Conservation (phyloP, 768 basidiomycete species). For the Tulasnella sp. region DNA sequence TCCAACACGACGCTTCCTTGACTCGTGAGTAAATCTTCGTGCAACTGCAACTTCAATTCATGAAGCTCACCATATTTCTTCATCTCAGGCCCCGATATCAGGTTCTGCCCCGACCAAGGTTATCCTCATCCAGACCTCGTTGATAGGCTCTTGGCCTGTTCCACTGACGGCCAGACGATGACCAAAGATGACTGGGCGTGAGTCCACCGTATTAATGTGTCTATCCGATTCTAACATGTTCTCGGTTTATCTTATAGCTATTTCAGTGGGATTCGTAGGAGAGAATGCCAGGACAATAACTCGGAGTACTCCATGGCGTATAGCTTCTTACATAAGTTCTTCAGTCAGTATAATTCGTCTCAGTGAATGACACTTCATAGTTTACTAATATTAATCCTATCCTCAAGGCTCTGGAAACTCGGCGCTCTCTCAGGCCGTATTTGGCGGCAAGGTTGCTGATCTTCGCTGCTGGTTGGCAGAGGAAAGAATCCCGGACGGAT, state of each 20-base stretch:
- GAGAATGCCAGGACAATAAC: slow-evolving; percentile 41
- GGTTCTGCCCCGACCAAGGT: slow-evolving; percentile 40
- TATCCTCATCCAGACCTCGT: slow-evolving; percentile 43
- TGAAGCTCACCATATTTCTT: not conserved
- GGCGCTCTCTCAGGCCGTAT: slow-evolving; percentile 49
- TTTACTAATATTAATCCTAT: slow-evolving; percentile 1
- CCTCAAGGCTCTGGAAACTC: slow-evolving; percentile 31
- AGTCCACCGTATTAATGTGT: too few relatives aligned
- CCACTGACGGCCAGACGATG: slow-evolving; percentile 40
- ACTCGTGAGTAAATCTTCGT: slow-evolving; percentile 14
- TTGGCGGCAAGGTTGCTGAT: slow-evolving; percentile 51
- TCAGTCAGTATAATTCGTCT: slow-evolving; percentile 30
- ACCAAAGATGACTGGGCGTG: slow-evolving; percentile 47
- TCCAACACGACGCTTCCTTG: slow-evolving; percentile 21
- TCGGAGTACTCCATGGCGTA: slow-evolving; percentile 39
- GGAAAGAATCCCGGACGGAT: slow-evolving; percentile 56
- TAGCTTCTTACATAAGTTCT: slow-evolving; percentile 39
- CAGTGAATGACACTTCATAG: too few relatives aligned
- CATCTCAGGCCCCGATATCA: slow-evolving; percentile 40
- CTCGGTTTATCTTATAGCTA: too few relatives aligned
- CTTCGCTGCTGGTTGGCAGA: slow-evolving; percentile 44
- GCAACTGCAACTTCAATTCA: not conserved
- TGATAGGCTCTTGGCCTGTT: slow-evolving; percentile 15
- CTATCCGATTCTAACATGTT: too few relatives aligned
- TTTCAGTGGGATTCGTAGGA: slow-evolving; percentile 46